Percentiles rank a stretch among this genome's conserved stretches.
Evolutionary conservation across 345 rosid genomes (phyloP).

Genomic region (Populus ilicifolia): DNA sequence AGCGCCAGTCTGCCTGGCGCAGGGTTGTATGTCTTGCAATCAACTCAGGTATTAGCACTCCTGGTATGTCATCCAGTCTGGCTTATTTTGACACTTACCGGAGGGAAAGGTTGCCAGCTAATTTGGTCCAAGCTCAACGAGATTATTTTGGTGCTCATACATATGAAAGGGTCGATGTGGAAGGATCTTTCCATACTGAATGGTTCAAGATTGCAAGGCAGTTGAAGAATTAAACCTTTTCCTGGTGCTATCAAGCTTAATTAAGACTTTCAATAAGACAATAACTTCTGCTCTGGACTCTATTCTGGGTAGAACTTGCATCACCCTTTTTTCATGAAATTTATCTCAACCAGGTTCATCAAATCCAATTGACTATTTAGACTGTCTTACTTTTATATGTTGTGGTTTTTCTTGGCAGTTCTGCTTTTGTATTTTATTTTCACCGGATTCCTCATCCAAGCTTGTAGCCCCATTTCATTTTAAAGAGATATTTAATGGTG

Average conservation of each 20-base stretch:
- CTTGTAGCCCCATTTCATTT: not conserved
- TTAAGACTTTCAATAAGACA: conserved; percentile 24
- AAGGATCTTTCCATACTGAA: conserved; percentile 93
- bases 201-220: conserved; percentile 94
- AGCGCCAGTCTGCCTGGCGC: conserved; percentile 92
- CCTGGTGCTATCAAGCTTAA: conserved; percentile 9
- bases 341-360: not conserved
- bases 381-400: conserved; percentile 3
- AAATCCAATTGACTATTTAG: not conserved
- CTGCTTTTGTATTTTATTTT: not conserved
- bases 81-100: conserved; percentile 89
- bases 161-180: conserved; percentile 82
- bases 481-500: not conserved
- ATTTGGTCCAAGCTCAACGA: conserved; percentile 93
- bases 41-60: conserved; percentile 85
- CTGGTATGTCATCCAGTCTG: conserved; percentile 94
- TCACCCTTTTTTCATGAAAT: conserved; percentile 1
- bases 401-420: conserved; percentile 13
- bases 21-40: conserved; percentile 83
- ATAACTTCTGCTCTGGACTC: conserved; percentile 21
- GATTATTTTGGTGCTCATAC: conserved; percentile 99
- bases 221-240: conserved; percentile 36
- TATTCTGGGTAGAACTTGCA: conserved; percentile 9
- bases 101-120: conserved; percentile 82
- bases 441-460: not conserved